Evolutionary conservation across 495 filamentous ascomycete species (phyloP).

Genomic region (Penicillium samsonianum): DNA sequence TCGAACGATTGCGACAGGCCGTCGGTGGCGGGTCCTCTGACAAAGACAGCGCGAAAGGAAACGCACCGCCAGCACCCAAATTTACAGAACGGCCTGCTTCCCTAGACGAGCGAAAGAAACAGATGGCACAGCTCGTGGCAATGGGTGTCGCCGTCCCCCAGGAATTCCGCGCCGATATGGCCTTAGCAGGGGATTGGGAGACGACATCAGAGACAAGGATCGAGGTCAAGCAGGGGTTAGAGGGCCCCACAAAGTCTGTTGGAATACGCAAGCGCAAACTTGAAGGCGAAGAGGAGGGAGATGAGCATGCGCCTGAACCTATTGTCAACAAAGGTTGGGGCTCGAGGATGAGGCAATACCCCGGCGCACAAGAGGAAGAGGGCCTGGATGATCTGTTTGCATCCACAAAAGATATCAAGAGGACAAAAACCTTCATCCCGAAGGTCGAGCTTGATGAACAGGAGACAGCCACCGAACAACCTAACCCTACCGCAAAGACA

Average conservation of each 20-base stretch:
- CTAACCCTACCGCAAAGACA: conserved; percentile 15
- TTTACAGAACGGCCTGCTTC: conserved; percentile 44
- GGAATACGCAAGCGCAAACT: conserved; percentile 72
- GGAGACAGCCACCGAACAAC: conserved; percentile 2
- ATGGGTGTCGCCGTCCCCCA: conserved; percentile 86
- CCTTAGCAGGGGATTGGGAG: conserved; percentile 89
- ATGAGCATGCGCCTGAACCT: conserved; percentile 62
- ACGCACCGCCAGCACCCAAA: conserved; percentile 25
- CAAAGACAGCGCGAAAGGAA: conserved; percentile 26
- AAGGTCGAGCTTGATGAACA: conserved; percentile 12
- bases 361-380: conserved; percentile 53
- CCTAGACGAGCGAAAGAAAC: conserved; percentile 72
- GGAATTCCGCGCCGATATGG: conserved; percentile 75
- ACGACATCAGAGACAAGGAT: conserved; percentile 59
- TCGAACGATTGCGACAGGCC: conserved; percentile 81
- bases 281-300: conserved; percentile 56
- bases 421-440: conserved; percentile 29
- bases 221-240: conserved; percentile 47
- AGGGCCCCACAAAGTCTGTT: conserved; percentile 32
- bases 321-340: conserved; percentile 74
- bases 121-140: conserved; percentile 82
- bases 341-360: conserved; percentile 64
- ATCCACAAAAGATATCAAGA: conserved; percentile 52
- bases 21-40: conserved; percentile 49
- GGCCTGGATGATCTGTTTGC: conserved; percentile 72